Evolutionary conservation across 1,284 basidiomycete genomes (phyloP).

Genomic region (Sanguinoderma infundibulare): DNA sequence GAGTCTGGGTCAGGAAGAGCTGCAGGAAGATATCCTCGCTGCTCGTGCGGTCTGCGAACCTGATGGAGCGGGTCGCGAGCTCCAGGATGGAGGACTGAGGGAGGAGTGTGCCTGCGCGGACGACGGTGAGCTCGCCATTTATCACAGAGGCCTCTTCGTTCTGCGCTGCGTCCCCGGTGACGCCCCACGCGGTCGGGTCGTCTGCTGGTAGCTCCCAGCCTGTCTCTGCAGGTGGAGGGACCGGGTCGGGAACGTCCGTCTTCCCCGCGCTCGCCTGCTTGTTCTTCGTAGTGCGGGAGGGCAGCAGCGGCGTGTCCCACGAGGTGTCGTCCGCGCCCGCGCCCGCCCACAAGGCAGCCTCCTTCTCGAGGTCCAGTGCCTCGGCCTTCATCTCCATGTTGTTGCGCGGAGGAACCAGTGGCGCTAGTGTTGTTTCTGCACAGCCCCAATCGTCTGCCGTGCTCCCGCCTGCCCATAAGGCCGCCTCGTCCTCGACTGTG

Average conservation of each 20-base stretch:
- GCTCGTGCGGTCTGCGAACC: conserved; percentile 25
- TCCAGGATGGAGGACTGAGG: conserved; percentile 51
- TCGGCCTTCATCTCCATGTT: background rate
- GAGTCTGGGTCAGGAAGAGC: conserved; percentile 60
- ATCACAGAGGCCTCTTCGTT: background rate
- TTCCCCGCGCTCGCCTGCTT: background rate
- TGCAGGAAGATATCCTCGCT: conserved; percentile 49
- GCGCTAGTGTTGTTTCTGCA: background rate
- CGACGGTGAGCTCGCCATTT: conserved; percentile 40
- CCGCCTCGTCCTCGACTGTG: background rate
- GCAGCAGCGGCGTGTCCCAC: background rate
- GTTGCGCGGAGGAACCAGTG: background rate
- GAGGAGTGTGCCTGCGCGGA: conserved; percentile 44
- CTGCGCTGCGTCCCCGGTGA: conserved; percentile 37
- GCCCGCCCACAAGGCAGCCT: background rate
- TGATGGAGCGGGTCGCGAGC: conserved; percentile 47
- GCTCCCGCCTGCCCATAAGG: background rate
- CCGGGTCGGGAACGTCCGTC: background rate
- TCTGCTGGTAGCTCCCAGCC: conserved; percentile 10
- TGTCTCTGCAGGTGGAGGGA: background rate
- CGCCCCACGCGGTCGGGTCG: conserved; percentile 44
- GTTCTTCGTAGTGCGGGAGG: background rate
- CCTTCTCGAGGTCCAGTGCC: background rate
- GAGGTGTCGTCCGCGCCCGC: background rate
- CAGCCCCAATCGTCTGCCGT: background rate